Evolutionary conservation across 2,329 filamentous ascomycete species (phyloP).

Genomic region (Ophiostoma triangulosporum): DNA sequence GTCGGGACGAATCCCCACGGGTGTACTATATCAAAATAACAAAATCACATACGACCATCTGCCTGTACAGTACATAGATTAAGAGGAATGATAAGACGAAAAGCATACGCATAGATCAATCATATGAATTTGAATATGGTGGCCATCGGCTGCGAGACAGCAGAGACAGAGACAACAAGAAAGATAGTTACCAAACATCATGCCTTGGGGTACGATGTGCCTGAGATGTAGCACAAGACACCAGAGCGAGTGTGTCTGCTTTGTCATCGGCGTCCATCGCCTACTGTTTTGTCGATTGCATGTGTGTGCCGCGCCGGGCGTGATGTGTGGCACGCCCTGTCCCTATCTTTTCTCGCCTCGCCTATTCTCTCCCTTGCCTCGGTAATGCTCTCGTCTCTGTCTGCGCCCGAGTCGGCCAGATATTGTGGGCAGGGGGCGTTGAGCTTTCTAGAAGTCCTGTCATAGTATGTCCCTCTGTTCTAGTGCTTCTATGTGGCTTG

Average conservation of each 20-base stretch:
- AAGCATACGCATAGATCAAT: conserved; percentile 1
- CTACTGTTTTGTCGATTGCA: no score
- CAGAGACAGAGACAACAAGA: not conserved
- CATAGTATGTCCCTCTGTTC: not conserved
- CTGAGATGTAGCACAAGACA: not conserved
- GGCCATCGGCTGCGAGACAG: not conserved
- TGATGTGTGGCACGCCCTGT: not conserved
- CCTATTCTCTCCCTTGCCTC: no score
- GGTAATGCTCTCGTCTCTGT: no score
- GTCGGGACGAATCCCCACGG: not conserved
- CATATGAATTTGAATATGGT: not conserved
- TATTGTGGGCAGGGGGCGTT: not conserved
- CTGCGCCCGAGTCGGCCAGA: not conserved
- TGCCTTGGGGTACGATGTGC: not conserved
- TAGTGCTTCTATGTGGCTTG: not conserved
- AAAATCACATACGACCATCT: not conserved
- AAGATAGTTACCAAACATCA: not conserved
- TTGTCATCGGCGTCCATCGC: not conserved
- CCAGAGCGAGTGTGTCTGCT: not conserved
- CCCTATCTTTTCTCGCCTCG: not conserved
- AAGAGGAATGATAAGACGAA: no score
- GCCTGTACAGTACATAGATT: not conserved
- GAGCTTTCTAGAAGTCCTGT: not conserved
- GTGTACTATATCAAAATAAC: not conserved
- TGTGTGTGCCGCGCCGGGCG: not conserved